Conservation (phyloP, 139 green algal species). For the Klebsormidium nitens region DNA sequence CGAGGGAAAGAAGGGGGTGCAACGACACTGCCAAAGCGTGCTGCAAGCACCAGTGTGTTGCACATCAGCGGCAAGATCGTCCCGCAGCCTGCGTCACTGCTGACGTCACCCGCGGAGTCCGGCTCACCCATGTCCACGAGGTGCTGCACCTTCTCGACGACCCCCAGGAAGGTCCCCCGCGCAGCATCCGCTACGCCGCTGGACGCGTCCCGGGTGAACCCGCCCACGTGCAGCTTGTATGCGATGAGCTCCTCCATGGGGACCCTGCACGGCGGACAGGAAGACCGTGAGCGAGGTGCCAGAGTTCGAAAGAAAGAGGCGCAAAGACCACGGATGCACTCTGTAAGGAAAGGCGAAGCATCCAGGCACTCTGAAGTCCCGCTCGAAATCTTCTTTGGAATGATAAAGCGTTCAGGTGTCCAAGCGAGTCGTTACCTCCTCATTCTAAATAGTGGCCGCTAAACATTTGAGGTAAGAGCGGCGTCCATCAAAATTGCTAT, state of each 20-base stretch:
- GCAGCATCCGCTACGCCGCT: constrained; percentile 41
- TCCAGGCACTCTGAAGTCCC: not conserved
- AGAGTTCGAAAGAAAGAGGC: too few species aligned
- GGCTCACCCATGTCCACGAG: constrained; percentile 66
- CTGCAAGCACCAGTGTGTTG: too few species aligned
- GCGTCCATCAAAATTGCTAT: too few species aligned
- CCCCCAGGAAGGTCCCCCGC: constrained; percentile 78
- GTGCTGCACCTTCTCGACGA: constrained; percentile 86
- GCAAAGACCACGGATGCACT: too few species aligned
- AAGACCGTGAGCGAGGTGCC: not conserved
- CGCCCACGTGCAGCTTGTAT: constrained; percentile 92
- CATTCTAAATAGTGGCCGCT: too few species aligned
- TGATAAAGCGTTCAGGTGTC: not conserved
- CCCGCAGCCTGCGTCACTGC: too few species aligned
- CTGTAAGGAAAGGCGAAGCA: too few species aligned
- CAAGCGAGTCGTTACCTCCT: not conserved
- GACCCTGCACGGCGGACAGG: constrained; percentile 14
- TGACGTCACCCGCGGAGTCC: too few species aligned
- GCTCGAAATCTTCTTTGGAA: not conserved
- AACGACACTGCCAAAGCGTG: too few species aligned
- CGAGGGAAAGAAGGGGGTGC: too few species aligned
- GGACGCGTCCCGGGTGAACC: constrained; percentile 74
- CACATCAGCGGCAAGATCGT: too few species aligned
- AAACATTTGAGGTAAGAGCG: too few species aligned
- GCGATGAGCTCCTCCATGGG: constrained; percentile 62